Conservation (phyloP, 257 asterid genomes). For the Lithospermum erythrorhizon region DNA sequence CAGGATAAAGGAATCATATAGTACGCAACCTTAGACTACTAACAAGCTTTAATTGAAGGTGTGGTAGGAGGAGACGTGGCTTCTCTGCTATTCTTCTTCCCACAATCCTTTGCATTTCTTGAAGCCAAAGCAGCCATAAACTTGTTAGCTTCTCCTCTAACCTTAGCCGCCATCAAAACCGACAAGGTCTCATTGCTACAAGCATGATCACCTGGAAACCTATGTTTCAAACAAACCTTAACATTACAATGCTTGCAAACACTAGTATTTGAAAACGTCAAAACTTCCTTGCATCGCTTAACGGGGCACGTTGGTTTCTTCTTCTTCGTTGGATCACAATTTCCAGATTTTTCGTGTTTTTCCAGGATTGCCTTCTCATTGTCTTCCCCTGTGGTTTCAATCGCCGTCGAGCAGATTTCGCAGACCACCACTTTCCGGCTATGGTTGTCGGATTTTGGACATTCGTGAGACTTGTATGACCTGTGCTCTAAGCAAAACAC, state of each 20-base stretch:
- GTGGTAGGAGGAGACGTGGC: constrained; percentile 15
- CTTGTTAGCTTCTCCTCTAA: constrained; percentile 17
- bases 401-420: constrained; percentile 50
- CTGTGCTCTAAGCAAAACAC: constrained; percentile 65
- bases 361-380: constrained; percentile 45
- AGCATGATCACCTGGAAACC: constrained; percentile 73
- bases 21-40: too few species aligned
- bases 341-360: constrained; percentile 56
- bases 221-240: constrained; percentile 64
- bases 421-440: constrained; percentile 76
- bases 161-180: constrained; percentile 5
- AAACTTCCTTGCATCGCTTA: constrained; percentile 46
- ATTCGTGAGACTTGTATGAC: constrained; percentile 58
- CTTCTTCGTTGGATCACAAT: constrained; percentile 78
- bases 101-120: constrained; percentile 61
- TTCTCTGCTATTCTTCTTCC: constrained; percentile 18
- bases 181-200: constrained; percentile 17
- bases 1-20: too few species aligned
- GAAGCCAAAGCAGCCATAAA: constrained; percentile 46
- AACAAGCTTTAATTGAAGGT: constrained; percentile 35
- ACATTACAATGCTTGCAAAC: constrained; percentile 54
- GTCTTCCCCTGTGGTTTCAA: constrained; percentile 59
- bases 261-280: constrained; percentile 81
- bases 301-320: constrained; percentile 61
- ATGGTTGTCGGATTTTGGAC: constrained; percentile 47